phyloP scores from a whole-genome alignment of 352 stramenopile genomes.

The Globisporangium iwayamae region DNA sequence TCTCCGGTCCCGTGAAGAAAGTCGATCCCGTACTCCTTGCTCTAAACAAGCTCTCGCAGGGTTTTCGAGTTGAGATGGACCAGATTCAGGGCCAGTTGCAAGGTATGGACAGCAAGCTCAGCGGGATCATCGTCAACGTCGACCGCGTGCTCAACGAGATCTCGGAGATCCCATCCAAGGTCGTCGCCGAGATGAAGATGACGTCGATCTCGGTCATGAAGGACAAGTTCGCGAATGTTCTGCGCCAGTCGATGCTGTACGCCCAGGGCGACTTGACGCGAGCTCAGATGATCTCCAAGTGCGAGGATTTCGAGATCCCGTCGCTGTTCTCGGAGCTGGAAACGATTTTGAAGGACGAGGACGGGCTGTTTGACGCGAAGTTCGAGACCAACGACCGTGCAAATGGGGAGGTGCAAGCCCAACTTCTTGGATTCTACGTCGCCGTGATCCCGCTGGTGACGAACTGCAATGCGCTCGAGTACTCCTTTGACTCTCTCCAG shows the following conservation, averaged over 20 bases:
- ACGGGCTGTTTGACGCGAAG: constrained; percentile 25
- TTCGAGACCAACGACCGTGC: constrained; percentile 28
- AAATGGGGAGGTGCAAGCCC: constrained; percentile 25
- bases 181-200: constrained; percentile 48
- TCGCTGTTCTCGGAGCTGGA: constrained; percentile 43
- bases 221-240: constrained; percentile 40
- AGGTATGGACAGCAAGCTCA: constrained; percentile 23
- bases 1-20: constrained; percentile 2
- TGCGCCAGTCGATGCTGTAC: constrained; percentile 30
- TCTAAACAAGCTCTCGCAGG: constrained; percentile 23
- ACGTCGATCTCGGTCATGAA: constrained; percentile 41
- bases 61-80: constrained; percentile 25
- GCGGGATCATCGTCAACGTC: constrained; percentile 29
- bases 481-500: constrained; percentile 35
- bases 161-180: constrained; percentile 33
- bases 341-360: constrained; percentile 41
- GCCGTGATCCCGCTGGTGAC: constrained; percentile 37
- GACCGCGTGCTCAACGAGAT: constrained; percentile 33
- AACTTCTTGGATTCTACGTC: constrained; percentile 43
- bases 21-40: constrained; percentile 32
- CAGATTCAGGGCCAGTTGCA: constrained; percentile 28
- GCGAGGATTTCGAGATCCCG: constrained; percentile 40
- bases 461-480: constrained; percentile 53
- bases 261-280: constrained; percentile 29
- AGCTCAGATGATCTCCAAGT: constrained; percentile 42